Percentiles rank a stretch among this genome's conserved stretches.
Conservation (phyloP, 2,329 filamentous ascomycete species). For the Cryphonectria nitschkei region DNA sequence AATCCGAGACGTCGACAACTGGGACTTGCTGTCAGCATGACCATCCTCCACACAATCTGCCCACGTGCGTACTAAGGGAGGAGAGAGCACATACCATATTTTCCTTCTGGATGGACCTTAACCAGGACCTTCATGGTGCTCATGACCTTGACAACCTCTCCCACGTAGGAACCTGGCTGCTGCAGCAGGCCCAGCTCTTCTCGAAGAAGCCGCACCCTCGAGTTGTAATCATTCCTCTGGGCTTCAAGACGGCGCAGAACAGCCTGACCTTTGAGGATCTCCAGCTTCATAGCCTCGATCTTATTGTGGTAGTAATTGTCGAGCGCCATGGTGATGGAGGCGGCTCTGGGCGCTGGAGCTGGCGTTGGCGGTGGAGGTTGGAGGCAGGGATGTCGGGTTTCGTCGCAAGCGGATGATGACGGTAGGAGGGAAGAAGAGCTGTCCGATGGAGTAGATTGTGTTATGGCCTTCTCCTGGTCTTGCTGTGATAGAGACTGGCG, state of each 20-base stretch:
- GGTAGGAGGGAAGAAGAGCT: neutral
- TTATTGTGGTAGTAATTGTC: slow-evolving; percentile 99
- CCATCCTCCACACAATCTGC: too few species aligned
- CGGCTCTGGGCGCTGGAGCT: slow-evolving; percentile 26
- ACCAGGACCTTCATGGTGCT: slow-evolving; percentile 98
- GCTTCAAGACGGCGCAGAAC: slow-evolving; percentile 93
- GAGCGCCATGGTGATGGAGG: slow-evolving; percentile 79
- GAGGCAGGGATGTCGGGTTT: neutral
- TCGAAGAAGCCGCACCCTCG: slow-evolving; percentile 87
- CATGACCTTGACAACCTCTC: slow-evolving; percentile 99
- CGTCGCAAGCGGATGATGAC: slow-evolving; percentile 1
- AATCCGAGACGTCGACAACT: slow-evolving; percentile 97
- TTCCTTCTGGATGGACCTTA: slow-evolving; percentile 98
- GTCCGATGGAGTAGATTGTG: neutral
- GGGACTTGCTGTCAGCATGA: slow-evolving; percentile 30
- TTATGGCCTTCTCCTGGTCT: neutral
- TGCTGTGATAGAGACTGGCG: neutral
- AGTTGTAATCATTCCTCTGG: slow-evolving; percentile 99
- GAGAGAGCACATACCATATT: slow-evolving; percentile 77
- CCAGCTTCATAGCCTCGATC: slow-evolving; percentile 99
- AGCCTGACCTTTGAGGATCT: slow-evolving; percentile 98
- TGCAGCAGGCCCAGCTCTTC: slow-evolving; percentile 96
- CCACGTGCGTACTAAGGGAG: neutral
- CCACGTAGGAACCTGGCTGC: slow-evolving; percentile 96
- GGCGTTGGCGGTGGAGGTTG: slow-evolving; percentile 14